Base-by-base conservation (phyloP, 78 protist genomes). In the Mantamonas sphyraenae region DNA sequence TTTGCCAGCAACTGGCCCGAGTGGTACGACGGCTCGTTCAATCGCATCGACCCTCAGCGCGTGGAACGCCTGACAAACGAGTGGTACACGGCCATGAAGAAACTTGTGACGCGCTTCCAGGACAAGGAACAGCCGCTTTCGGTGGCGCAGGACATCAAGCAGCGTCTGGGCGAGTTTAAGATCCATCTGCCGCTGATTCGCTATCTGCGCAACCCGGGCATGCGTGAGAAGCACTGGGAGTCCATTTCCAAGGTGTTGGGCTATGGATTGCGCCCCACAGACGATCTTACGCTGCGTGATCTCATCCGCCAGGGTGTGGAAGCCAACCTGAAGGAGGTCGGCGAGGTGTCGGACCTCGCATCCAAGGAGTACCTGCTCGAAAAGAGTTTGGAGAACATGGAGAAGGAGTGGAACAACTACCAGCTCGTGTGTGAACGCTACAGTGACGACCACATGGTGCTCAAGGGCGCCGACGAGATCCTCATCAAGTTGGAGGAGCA, bases 181-280 rank as follows among this genome's bases (percentile, higher is more conserved):
- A 42, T 0, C 16, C 42, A 76, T 64, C 50, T 86, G 70, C 86
- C 86, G 20, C 33, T 86, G 26, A 16, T 86, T 53, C 0, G 0
- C 2, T 61, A 55, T 24, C 43, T 86, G 26, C 12, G 82, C 38
- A 66, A 73, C 55, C 43, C 51, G 40, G 86, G 87, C 42, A 42
- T 86, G 76, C 31, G 77, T 5, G 85, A 73, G 1, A 47, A 86
- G 9, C 90, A 85, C 59, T 85, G 90, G 90, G 42, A 80, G 10
- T 20, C 7, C 4, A n/a, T 79, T 17, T 24, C 62, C 3, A 50
- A 55, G 9, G 56, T 30, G 20, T 8, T 69, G 14, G 79, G 79
- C 4, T 38, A 56, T 42, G 3, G 9, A 1, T 16, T 85, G 45
- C 50, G 34, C 28, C 85, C 90, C 0, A 20, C 17, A 50, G 16